These are phyloP conservation scores for Prunus campanulata DNA, from an alignment of 306 rosid genomes.

Conservation along the genomic window DNA sequence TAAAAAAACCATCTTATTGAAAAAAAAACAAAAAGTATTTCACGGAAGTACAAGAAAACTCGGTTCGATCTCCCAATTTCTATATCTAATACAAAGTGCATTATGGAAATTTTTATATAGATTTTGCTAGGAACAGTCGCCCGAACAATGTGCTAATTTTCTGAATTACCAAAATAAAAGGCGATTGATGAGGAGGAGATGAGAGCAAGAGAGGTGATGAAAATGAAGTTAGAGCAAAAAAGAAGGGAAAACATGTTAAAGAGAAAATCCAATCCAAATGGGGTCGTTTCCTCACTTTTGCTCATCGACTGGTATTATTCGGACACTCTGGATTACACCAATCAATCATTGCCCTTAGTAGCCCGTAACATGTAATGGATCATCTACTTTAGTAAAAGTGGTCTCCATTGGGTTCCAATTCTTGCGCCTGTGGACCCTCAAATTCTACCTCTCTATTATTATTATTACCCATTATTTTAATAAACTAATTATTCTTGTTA, in stretches of 20 bases:
- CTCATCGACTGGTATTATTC: conserved; percentile 18
- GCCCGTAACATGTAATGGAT: conserved; percentile 15
- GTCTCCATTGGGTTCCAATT: conserved; percentile 15
- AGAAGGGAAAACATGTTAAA: not conserved
- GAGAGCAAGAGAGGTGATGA: not conserved
- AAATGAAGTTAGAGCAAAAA: not conserved
- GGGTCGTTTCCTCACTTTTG: conserved; percentile 25
- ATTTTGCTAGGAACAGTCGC: too few relatives aligned
- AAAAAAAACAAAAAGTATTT: too few relatives aligned
- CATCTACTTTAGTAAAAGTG: conserved; percentile 31
- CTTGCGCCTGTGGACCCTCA: conserved; percentile 4
- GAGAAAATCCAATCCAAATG: not conserved
- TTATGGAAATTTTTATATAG: too few relatives aligned
- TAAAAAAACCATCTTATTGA: too few relatives aligned
- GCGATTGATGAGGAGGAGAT: too few relatives aligned
- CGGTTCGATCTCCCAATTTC: too few relatives aligned
- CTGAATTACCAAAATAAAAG: too few relatives aligned
- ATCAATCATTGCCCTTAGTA: conserved; percentile 11
- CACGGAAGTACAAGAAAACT: too few relatives aligned
- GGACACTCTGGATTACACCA: conserved; percentile 31
- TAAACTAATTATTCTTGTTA: too few relatives aligned
- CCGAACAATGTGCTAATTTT: not conserved
- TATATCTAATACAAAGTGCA: too few relatives aligned
- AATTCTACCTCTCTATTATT: not conserved
- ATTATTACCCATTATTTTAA: not conserved